Base-by-base conservation (phyloP, 805 yeast species). In the Yarrowia keelungensis region DNA sequence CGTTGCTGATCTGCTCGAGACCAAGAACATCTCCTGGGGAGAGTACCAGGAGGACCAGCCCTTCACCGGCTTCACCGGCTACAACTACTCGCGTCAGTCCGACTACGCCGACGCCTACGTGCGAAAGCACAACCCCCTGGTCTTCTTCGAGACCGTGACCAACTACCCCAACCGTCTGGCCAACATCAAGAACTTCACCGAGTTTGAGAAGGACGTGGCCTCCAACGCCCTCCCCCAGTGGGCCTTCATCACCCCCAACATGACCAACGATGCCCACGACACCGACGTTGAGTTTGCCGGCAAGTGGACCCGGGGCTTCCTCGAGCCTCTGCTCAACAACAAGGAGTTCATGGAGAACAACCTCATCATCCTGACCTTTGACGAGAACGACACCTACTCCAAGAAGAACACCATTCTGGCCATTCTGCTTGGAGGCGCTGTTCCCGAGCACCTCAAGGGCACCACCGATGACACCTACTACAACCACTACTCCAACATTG, bases 1-100 rank as follows among this genome's bases (percentile, higher is more conserved):
- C 47, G 70, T 84, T 41, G 86, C 78, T 16, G 87, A 84, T 74
- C 77, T 84, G 68, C 76, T 83, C 69, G 86, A 84, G 72, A 75
- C 77, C 69, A 77, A 77, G 74, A 77, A 78, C 38, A 82, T 84
- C 70, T 79, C 86, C 32, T 84, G 86, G 86, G 85, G 80, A 68
- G 85, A 84, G 76, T 84, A 84, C 78, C 82, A 83, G 76, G 85
- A 84, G 78, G 81, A 83, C 74, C 72, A 78, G 78, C 87, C 87
- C 51, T 84, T 83, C 79, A 75, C 86, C 49, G 87, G 86, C 46
- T 84, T 75, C 79, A 74, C 78, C 69, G 87, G 87, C 70, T 81
- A 79, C 78, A 78, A 81, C 76, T 84, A 75, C 76, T 74, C 78
- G 16, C 79, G 82, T 77, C 83, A 82, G 73, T 77, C 77, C 64